Evolutionary conservation across 2,329 filamentous ascomycete species (phyloP).

Genomic region (Neonectria hederae): DNA sequence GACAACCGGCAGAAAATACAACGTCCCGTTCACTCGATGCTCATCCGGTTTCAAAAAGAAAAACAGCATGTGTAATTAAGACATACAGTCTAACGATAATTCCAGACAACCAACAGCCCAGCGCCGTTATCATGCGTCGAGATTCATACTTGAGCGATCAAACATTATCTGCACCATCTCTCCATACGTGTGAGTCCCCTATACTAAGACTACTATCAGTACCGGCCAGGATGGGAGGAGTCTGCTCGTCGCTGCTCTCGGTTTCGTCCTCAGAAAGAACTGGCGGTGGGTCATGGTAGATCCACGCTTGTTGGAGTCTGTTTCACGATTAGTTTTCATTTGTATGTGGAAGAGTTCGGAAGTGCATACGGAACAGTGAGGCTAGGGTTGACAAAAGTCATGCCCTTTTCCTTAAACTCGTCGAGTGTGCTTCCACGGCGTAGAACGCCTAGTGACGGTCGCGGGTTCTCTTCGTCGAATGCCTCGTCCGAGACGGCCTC

Average conservation of each 20-base stretch:
- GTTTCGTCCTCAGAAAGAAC: slow-evolving; percentile 39
- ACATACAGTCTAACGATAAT: slow-evolving; percentile 22
- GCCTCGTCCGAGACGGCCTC: slow-evolving; percentile 50
- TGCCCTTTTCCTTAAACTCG: slow-evolving; percentile 74
- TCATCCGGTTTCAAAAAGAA: not conserved
- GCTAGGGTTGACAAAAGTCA: slow-evolving; percentile 81
- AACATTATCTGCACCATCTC: slow-evolving; percentile 40
- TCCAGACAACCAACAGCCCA: slow-evolving; percentile 19
- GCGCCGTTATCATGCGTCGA: slow-evolving; percentile 25
- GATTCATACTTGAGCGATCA: slow-evolving; percentile 23
- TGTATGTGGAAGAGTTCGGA: not conserved
- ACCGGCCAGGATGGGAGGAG: slow-evolving; percentile 45
- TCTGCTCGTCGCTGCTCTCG: slow-evolving; percentile 39
- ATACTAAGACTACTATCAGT: slow-evolving; percentile 51
- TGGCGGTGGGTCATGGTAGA: slow-evolving; percentile 66
- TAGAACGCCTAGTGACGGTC: slow-evolving; percentile 52
- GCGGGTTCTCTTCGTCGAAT: slow-evolving; percentile 49
- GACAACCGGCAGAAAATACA: not conserved
- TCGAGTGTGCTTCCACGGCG: slow-evolving; percentile 73
- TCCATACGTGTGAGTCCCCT: slow-evolving; percentile 53
- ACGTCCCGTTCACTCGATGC: not conserved
- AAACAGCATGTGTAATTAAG: slow-evolving; percentile 8
- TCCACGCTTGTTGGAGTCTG: slow-evolving; percentile 76
- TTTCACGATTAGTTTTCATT: slow-evolving; percentile 26
- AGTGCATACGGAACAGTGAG: slow-evolving; percentile 70